Evolutionary conservation across 2,329 filamentous ascomycete species (phyloP), one percentile per base, ranked within the genome.

Genomic region (Mariannaea elegans): DNA sequence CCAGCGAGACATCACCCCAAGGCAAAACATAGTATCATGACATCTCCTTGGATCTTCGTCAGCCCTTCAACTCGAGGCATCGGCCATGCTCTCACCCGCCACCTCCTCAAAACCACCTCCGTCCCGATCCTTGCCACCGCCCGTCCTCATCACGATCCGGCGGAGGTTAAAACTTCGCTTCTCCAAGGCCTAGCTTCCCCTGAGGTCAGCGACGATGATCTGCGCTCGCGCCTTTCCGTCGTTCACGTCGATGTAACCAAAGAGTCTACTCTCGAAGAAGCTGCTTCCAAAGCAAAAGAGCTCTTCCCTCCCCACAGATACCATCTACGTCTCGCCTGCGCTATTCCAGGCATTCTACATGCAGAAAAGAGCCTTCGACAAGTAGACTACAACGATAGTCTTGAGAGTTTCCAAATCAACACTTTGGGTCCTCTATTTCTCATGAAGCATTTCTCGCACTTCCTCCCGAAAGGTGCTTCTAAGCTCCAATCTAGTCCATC

Each of bases 391-490:
- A 80, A 79, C 18, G 73, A 81, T 32, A 87, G 90, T 16, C 77
- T 91, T n/a, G 77, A 87, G 44, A 93, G 86, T n/a, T 89, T 93
- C 75, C 82, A 82, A 51, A 85, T 91, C 59, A 96, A 95, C 73
- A 82, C 88, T 0, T 78, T 95, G 2, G 91, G 91, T 0, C 90
- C 91, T 1, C 80, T 95, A 70, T 79, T 95, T 53, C 81, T 94
- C 56, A 84, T 92, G 71, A 95, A 95, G 76, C 87, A 93, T 75
- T 91, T 95, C 67, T 81, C 82, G 0, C 78, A 79, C 0, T 89
- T 94, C 68, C 80, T 95, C 3, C 91, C 92, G 1, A 82, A 85
- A 65, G 18, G 39, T 23, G 73, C 80, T 4, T 80, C 81, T 0
- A 62, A 74, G 6, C 65, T 83, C 4, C 13, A 72, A 70, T n/a